Evolutionary conservation across 2,329 filamentous ascomycete genomes (phyloP).

Genomic region (Trichoderma polysporum): DNA sequence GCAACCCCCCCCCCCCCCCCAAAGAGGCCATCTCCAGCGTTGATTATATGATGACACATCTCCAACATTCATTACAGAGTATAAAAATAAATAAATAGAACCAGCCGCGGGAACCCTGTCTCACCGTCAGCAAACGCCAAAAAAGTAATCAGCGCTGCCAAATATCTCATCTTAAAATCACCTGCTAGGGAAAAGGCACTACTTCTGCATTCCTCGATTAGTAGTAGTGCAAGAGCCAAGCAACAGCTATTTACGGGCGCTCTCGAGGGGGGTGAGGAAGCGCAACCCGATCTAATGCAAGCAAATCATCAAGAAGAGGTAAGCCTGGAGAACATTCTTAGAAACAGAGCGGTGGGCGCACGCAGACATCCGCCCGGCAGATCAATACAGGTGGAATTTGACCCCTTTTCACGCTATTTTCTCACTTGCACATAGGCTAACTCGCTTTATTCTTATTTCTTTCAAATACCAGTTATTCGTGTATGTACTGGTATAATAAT

Average conservation of each 20-base stretch:
- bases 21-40: background rate
- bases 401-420: conserved; percentile 12
- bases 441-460: background rate
- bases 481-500: background rate
- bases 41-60: background rate
- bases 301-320: background rate
- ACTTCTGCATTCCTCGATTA: background rate
- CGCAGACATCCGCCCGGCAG: background rate
- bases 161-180: background rate
- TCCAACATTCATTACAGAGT: background rate
- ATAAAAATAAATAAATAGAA: background rate
- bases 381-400: background rate
- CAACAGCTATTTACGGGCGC: background rate
- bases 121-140: background rate
- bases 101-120: background rate
- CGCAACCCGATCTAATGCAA: background rate
- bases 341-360: background rate
- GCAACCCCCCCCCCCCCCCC: too few relatives aligned
- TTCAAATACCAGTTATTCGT: background rate
- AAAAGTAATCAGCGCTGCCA: background rate
- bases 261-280: background rate
- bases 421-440: background rate
- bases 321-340: background rate
- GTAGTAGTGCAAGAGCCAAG: background rate
- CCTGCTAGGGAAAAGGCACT: background rate